Base-by-base conservation (phyloP, 1,139 yeast genomes). In the Blastobotrys serpentis region DNA sequence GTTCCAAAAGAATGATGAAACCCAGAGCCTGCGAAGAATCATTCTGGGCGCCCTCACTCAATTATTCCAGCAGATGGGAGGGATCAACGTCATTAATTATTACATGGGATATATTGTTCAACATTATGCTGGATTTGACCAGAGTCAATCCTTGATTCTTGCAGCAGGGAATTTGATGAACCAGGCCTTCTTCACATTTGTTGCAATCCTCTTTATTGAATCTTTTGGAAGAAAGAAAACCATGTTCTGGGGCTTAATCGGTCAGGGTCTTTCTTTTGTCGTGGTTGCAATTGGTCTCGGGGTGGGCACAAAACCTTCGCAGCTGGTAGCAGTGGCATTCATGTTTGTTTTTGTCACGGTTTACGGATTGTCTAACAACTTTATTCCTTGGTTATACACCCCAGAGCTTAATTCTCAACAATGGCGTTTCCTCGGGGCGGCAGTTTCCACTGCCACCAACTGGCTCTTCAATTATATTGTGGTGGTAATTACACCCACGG, bases 331-430 rank as follows among this genome's bases (percentile, higher is more conserved):
- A 21, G 59, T 57, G 13, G 50, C 55, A 21, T 52, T 54, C 11
- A 29, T 55, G 29, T 54, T 56, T 41, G 50, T 53, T 13, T 47
- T 54, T 37, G 55, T 55, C 47, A 42, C 55, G 19, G 51, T 56
- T 17, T 57, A 56, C 44, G 44, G 56, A 10, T 52, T 52, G 19
- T 60, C 60, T 17, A 57, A 51, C 41, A 52, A 52, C 33, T 60
- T 57, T 16, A 49, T 47, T 36, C 58, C 52, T 51, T 59, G 54
- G 51, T 57, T 50, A 17, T 59, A 79, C 66, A 82, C 82, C 47
- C 79, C 84, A 43, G 72, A 77, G 62, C 75, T 81, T 41, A 77
- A 85, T 69, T 77, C 82, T 43, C 72, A 75, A 41, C 80, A 79
- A 44, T 69, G 78, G 46, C 76, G 85, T 69, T 77, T 82, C 43